These are phyloP conservation scores for Phytophthora pisi DNA, from an alignment of 352 stramenopile genomes.

Conservation along the genomic window DNA sequence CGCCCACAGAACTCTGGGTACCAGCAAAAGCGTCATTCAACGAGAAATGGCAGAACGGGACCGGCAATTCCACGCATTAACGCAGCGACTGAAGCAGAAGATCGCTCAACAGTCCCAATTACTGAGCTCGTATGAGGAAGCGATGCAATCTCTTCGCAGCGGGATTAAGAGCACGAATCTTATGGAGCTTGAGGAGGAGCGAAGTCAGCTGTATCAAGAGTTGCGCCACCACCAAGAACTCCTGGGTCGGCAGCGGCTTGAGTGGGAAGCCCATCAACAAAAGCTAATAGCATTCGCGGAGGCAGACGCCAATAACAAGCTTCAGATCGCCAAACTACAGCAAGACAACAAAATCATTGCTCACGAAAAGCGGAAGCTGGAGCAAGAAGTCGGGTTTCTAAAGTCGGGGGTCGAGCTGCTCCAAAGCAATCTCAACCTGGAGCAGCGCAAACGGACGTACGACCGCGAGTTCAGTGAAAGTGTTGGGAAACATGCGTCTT, in stretches of 20 bases:
- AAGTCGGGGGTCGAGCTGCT: constrained; percentile 43
- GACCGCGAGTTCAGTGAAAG: constrained; percentile 42
- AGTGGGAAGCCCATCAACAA: constrained; percentile 37
- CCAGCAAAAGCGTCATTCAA: constrained; percentile 25
- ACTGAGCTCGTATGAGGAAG: constrained; percentile 61
- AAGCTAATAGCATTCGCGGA: constrained; percentile 38
- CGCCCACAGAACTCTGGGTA: constrained; percentile 12
- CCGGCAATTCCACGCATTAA: constrained; percentile 48
- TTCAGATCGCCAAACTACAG: constrained; percentile 45
- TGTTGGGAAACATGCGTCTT: constrained; percentile 16
- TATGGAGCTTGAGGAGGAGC: constrained; percentile 68
- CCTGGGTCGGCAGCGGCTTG: constrained; percentile 31
- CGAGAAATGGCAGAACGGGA: constrained; percentile 54
- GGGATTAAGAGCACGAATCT: constrained; percentile 55
- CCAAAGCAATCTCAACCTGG: constrained; percentile 46
- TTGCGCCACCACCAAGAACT: constrained; percentile 41
- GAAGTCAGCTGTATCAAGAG: constrained; percentile 54
- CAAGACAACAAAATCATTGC: constrained; percentile 41
- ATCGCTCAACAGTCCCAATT: constrained; percentile 60
- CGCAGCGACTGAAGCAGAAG: constrained; percentile 60
- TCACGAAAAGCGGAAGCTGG: constrained; percentile 54
- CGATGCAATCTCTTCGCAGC: constrained; percentile 59
- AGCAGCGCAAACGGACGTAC: constrained; percentile 65
- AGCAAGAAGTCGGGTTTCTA: constrained; percentile 54
- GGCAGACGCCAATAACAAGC: constrained; percentile 34